Percentiles rank a stretch among this genome's conserved stretches.
Evolutionary conservation across 768 basidiomycete species (phyloP).

Genomic region (Cantharellus cinnabarinus): DNA sequence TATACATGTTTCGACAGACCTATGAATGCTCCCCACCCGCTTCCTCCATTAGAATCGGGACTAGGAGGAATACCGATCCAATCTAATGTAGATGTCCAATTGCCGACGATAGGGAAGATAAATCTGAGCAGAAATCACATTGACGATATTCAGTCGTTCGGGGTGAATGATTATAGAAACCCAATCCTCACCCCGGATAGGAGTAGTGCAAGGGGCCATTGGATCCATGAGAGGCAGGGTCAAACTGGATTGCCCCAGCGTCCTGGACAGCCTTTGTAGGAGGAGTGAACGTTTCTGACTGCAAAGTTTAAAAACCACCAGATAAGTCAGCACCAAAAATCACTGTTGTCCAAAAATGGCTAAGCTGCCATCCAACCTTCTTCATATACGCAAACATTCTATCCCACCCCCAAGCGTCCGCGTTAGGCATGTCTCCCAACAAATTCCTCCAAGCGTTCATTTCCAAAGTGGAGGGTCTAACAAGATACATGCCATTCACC

Average conservation of each 20-base stretch:
- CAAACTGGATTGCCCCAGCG: slow-evolving; percentile 11
- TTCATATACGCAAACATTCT: slow-evolving; percentile 26
- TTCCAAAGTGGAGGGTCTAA: slow-evolving; percentile 29
- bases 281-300: slow-evolving; percentile 35
- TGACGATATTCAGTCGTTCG: too few species aligned
- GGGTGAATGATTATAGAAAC: slow-evolving; percentile 23
- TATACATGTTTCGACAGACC: too few species aligned
- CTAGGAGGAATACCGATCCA: slow-evolving; percentile 23
- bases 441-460: slow-evolving; percentile 28
- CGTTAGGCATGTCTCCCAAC: too few species aligned
- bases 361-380: slow-evolving; percentile 10
- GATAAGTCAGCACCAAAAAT: background rate
- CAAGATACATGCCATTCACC: slow-evolving; percentile 48
- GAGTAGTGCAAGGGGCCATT: slow-evolving; percentile 29
- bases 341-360: slow-evolving; percentile 2
- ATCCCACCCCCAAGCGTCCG: slow-evolving; percentile 26
- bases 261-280: slow-evolving; percentile 23
- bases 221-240: slow-evolving; percentile 27
- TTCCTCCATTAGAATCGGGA: slow-evolving; percentile 27
- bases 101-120: slow-evolving; percentile 19
- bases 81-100: slow-evolving; percentile 35
- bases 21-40: slow-evolving; percentile 31
- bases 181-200: slow-evolving; percentile 20
- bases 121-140: background rate
- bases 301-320: background rate